phyloP scores from a whole-genome alignment of 768 basidiomycete species.

The Boletus rubropictus region DNA sequence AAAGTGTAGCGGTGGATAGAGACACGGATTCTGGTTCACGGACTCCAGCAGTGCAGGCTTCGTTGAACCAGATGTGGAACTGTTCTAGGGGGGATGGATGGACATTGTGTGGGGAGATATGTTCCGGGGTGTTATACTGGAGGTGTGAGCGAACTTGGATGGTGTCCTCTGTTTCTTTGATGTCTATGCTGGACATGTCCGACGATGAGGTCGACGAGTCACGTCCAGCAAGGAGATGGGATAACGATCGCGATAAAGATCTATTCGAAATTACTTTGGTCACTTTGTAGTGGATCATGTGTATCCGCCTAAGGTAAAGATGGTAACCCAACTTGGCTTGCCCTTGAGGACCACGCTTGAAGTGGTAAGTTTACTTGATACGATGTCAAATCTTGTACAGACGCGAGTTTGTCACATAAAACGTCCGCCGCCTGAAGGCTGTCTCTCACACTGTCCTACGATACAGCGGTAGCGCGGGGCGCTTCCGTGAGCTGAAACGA shows the following conservation, averaged over 20 bases:
- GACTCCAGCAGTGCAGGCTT: slow-evolving; percentile 53
- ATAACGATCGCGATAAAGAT: slow-evolving; percentile 10
- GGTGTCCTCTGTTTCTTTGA: slow-evolving; percentile 46
- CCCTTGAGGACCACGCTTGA: neutral
- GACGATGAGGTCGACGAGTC: neutral
- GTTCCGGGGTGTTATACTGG: slow-evolving; percentile 69
- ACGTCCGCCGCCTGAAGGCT: too few relatives aligned
- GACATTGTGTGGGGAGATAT: slow-evolving; percentile 58
- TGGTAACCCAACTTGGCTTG: too few relatives aligned
- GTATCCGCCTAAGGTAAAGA: too few relatives aligned
- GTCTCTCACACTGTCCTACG: too few relatives aligned
- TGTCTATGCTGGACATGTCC: slow-evolving; percentile 22
- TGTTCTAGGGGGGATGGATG: slow-evolving; percentile 69
- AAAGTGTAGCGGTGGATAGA: slow-evolving; percentile 62
- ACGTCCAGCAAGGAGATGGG: neutral
- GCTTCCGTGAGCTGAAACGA: neutral
- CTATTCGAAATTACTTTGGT: slow-evolving; percentile 4
- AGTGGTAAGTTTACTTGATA: neutral
- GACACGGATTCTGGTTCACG: slow-evolving; percentile 89
- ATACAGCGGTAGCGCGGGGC: too few relatives aligned
- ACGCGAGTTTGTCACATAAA: neutral
- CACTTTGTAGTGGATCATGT: slow-evolving; percentile 6
- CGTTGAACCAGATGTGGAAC: slow-evolving; percentile 83
- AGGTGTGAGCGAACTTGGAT: slow-evolving; percentile 66
- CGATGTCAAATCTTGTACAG: too few relatives aligned